Evolutionary conservation across 352 stramenopile species (phyloP).

Genomic region (Lagenidium sp.): DNA sequence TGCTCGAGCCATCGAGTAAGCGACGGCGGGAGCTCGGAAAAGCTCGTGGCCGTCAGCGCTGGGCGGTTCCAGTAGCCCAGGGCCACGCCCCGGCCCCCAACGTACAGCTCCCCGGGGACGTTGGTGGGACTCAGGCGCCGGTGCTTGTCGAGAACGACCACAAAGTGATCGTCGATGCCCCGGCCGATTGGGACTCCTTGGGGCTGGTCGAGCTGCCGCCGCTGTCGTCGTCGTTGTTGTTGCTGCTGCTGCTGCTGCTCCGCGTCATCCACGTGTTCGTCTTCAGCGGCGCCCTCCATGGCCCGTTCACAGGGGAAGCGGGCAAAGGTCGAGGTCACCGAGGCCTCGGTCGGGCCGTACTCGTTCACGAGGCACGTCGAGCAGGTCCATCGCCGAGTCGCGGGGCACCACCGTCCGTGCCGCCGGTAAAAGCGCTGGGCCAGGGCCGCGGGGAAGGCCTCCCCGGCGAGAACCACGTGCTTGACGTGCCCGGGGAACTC

Average conservation of each 20-base stretch:
- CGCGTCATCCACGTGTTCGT: too few relatives aligned
- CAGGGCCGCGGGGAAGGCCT: constrained; percentile 35
- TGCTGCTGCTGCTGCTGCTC: too few relatives aligned
- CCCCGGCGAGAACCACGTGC: constrained; percentile 31
- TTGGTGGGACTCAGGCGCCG: constrained; percentile 35
- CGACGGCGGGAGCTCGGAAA: too few relatives aligned
- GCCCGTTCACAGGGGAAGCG: constrained; percentile 17
- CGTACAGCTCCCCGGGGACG: constrained; percentile 52
- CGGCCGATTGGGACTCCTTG: constrained; percentile 47
- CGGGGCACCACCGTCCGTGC: constrained; percentile 1
- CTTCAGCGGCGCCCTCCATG: too few relatives aligned
- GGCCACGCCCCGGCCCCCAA: constrained; percentile 56
- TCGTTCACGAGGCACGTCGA: constrained; percentile 35
- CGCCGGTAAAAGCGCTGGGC: constrained; percentile 36
- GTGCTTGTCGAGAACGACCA: constrained; percentile 38
- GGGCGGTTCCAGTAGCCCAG: constrained; percentile 48
- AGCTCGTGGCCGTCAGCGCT: constrained; percentile 26
- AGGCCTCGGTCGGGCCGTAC: constrained; percentile 42
- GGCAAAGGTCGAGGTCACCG: constrained; percentile 38
- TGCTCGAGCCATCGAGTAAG: too few relatives aligned
- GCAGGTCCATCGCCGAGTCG: background rate
- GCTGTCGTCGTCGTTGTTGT: background rate
- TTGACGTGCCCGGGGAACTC: constrained; percentile 24
- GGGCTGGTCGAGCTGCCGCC: background rate
- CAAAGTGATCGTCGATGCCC: constrained; percentile 32